phyloP scores from a whole-genome alignment of 1,139 yeast genomes.

The Lodderomyces margitis region DNA sequence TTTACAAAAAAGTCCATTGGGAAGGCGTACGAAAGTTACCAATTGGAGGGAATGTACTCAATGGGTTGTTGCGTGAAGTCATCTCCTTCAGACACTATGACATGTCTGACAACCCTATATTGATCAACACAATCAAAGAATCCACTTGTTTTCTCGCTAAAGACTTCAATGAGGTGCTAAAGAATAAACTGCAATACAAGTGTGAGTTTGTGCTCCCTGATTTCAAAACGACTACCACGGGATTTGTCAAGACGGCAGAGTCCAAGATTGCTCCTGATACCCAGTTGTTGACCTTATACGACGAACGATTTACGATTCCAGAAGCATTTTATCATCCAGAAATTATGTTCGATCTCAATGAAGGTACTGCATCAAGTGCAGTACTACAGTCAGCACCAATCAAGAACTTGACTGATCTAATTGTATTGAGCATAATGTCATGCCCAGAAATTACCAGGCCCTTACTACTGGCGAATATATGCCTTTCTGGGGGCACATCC shows the following conservation, averaged over 20 bases:
- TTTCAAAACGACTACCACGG: constrained; percentile 72
- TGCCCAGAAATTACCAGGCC: constrained; percentile 79
- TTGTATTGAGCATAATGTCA: constrained; percentile 65
- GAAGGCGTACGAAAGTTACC: constrained; percentile 72
- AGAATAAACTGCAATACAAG: constrained; percentile 23
- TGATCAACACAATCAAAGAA: constrained; percentile 86
- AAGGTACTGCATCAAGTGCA: constrained; percentile 25
- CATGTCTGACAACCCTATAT: constrained; percentile 84
- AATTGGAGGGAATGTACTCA: constrained; percentile 82
- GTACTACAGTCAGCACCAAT: constrained; percentile 56
- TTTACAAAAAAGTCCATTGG: constrained; percentile 77
- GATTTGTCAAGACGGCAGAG: constrained; percentile 44
- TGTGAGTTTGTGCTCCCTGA: constrained; percentile 85
- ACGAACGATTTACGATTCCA: constrained; percentile 85
- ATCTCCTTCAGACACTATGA: constrained; percentile 91
- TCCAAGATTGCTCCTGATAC: constrained; percentile 34
- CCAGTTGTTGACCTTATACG: constrained; percentile 67
- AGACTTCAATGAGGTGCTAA: constrained; percentile 61
- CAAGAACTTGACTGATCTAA: constrained; percentile 69
- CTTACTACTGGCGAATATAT: constrained; percentile 74
- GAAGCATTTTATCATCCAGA: constrained; percentile 88
- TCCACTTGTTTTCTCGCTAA: constrained; percentile 69
- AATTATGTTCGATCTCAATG: constrained; percentile 45
- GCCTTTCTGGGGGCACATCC: constrained; percentile 80
- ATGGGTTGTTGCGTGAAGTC: constrained; percentile 78